Conservation (phyloP, 2,329 filamentous ascomycete species). For the Exutisphaerella laricina region DNA sequence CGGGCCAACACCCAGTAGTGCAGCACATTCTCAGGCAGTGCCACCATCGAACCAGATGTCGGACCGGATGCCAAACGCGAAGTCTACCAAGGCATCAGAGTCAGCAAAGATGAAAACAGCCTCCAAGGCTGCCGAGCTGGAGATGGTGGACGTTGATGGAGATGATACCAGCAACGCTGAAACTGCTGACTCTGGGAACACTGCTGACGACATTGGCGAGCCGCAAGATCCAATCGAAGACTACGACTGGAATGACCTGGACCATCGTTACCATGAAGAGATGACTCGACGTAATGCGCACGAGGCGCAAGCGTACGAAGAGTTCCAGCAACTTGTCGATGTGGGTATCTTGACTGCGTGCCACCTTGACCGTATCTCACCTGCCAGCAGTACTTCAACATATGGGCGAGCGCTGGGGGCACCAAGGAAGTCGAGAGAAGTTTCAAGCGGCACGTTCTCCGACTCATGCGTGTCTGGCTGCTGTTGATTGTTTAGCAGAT, state of each 20-base stretch:
- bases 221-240: conserved; percentile 39
- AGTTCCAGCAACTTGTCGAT: conserved; percentile 50
- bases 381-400: conserved; percentile 61
- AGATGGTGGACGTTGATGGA: background rate
- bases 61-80: background rate
- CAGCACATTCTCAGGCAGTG: background rate
- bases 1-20: background rate
- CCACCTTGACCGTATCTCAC: conserved; percentile 7
- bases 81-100: background rate
- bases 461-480: background rate
- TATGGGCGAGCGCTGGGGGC: conserved; percentile 70
- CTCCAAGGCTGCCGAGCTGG: background rate
- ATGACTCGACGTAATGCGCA: conserved; percentile 57
- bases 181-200: conserved; percentile 15
- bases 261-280: conserved; percentile 61
- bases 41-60: conserved; percentile 1
- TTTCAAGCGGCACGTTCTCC: conserved; percentile 67
- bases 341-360: conserved; percentile 38
- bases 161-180: conserved; percentile 9
- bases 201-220: conserved; percentile 18
- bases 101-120: conserved; percentile 1
- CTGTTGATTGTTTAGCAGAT: conserved; percentile 39
- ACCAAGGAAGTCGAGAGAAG: conserved; percentile 70
- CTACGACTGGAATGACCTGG: conserved; percentile 76
- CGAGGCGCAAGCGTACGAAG: conserved; percentile 49